Conservation (phyloP, 2,329 filamentous ascomycete species). For the Epichloe hybrida region DNA sequence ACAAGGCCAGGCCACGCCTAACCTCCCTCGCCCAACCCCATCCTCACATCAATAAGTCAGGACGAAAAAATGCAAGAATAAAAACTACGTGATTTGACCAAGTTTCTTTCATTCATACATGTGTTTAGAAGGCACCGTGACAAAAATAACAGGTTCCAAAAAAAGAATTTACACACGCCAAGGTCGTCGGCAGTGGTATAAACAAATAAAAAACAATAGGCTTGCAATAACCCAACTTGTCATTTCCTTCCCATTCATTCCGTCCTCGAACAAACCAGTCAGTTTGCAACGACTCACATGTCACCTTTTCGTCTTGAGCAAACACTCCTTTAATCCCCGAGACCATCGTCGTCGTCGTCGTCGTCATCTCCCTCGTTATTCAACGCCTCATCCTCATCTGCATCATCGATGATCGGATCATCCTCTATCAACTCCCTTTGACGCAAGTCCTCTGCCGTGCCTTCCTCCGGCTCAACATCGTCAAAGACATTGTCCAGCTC, state of each 20-base stretch:
- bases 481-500: constrained; percentile 29
- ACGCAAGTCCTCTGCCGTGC: constrained; percentile 42
- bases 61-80: too few relatives aligned
- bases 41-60: too few relatives aligned
- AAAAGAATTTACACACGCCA: too few relatives aligned
- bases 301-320: too few relatives aligned
- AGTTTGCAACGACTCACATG: not conserved
- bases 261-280: not conserved
- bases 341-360: constrained; percentile 29
- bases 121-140: too few relatives aligned
- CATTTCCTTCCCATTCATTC: not conserved
- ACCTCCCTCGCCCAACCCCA: too few relatives aligned
- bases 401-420: constrained; percentile 26
- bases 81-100: too few relatives aligned
- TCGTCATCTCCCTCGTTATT: constrained; percentile 27
- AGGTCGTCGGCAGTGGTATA: not conserved
- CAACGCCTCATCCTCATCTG: constrained; percentile 17
- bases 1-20: too few relatives aligned
- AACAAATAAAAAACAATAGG: not conserved
- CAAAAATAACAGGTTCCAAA: too few relatives aligned
- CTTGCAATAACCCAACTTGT: not conserved
- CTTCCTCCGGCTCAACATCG: constrained; percentile 42
- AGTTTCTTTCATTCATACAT: too few relatives aligned
- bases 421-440: constrained; percentile 40
- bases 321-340: constrained; percentile 26